Evolutionary conservation across 768 basidiomycete genomes (phyloP).

Genomic region (Phlebiopsis flavidoalba): DNA sequence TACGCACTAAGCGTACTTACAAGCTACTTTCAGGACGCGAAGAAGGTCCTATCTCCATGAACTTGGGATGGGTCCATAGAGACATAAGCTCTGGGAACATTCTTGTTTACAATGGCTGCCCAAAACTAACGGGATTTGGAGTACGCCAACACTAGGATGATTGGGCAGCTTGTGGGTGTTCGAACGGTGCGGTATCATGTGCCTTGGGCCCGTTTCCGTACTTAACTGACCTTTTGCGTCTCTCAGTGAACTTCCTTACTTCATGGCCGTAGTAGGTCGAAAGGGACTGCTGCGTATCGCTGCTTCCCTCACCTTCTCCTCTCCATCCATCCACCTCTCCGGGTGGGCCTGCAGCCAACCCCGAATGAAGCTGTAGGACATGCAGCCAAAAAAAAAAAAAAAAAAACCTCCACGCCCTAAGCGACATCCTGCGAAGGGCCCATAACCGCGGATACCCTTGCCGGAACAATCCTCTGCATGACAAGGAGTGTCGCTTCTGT

Average conservation of each 20-base stretch:
- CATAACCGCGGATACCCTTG: neutral
- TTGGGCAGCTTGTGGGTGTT: neutral
- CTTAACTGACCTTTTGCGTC: too few species aligned
- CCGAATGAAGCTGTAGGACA: neutral
- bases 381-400: too few species aligned
- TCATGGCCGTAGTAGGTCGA: slow-evolving; percentile 6
- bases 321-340: too few species aligned
- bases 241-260: too few species aligned
- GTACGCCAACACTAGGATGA: slow-evolving; percentile 3
- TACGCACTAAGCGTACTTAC: too few species aligned
- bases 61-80: slow-evolving; percentile 13
- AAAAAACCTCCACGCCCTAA: too few species aligned
- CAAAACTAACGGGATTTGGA: slow-evolving; percentile 12
- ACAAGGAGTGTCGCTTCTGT: slow-evolving; percentile 14
- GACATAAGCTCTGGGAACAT: slow-evolving; percentile 15
- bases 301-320: too few species aligned
- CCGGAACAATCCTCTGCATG: slow-evolving; percentile 9
- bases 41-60: slow-evolving; percentile 14
- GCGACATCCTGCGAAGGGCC: too few species aligned
- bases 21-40: neutral
- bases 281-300: neutral
- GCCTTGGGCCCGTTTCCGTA: too few species aligned
- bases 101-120: neutral
- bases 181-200: neutral
- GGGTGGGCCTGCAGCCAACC: too few species aligned